A percentile compares a stretch with the other conserved stretches of the same genome.
phyloP scores from a whole-genome alignment of 2,329 filamentous ascomycete species.

The Mollisia scopiformis region DNA sequence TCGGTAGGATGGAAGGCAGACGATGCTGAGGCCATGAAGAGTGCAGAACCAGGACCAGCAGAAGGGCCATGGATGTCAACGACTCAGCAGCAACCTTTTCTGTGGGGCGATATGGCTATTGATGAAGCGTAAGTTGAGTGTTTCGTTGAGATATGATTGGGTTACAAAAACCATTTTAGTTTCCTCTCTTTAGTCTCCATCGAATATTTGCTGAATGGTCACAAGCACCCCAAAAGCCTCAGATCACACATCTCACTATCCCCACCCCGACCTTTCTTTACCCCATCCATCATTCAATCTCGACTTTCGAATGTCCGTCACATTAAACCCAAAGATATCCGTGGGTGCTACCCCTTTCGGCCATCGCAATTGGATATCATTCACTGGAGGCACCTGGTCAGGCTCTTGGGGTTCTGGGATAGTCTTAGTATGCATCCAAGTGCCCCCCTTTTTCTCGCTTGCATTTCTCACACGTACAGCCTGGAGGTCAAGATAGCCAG shows the following conservation, averaged over 20 bases:
- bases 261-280: conserved; percentile 45
- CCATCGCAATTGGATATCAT: conserved; percentile 52
- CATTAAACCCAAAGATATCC: conserved; percentile 46
- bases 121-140: not conserved
- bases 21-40: not conserved
- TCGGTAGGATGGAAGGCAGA: conserved; percentile 12
- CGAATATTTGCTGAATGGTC: conserved; percentile 9
- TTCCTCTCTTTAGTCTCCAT: not conserved
- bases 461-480: conserved; percentile 24
- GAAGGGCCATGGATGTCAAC: conserved; percentile 9
- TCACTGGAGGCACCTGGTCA: conserved; percentile 50
- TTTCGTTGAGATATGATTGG: too few relatives aligned
- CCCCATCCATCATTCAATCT: conserved; percentile 51
- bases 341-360: conserved; percentile 46
- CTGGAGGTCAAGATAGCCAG: conserved; percentile 42
- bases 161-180: too few relatives aligned
- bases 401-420: conserved; percentile 52
- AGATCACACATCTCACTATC: conserved; percentile 21
- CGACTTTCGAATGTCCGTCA: conserved; percentile 54
- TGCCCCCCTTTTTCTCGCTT: not conserved
- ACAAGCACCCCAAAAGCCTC: conserved; percentile 23
- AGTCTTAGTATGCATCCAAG: conserved; percentile 38
- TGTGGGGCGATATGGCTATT: not conserved
- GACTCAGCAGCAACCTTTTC: conserved; percentile 11
- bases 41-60: not conserved